These are phyloP conservation scores for Luvunga scandens DNA, from an alignment of 345 rosid genomes.

Conservation along the genomic window DNA sequence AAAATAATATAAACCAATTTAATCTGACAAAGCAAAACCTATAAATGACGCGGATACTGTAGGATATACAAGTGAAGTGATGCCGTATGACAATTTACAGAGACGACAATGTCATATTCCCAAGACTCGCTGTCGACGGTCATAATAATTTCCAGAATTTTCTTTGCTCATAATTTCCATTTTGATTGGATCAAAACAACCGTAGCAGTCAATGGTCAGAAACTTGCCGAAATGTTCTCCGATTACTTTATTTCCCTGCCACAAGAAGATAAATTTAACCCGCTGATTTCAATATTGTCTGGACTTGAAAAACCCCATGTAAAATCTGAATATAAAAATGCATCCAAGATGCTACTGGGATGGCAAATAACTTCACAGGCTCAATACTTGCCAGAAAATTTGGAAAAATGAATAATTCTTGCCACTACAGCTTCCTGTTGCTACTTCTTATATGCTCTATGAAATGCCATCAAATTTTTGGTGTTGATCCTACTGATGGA, in stretches of 20 bases:
- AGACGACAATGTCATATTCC: background rate
- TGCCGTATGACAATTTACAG: background rate
- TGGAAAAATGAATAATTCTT: background rate
- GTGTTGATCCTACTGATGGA: constrained; percentile 35
- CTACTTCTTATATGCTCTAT: background rate
- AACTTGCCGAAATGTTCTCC: background rate
- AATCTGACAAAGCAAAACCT: too few species aligned
- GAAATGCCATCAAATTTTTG: background rate
- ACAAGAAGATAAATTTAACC: background rate
- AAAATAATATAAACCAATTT: too few species aligned
- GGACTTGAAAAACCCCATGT: constrained; percentile 23
- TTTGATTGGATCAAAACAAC: background rate
- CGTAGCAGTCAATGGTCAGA: background rate
- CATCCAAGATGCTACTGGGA: constrained; percentile 1
- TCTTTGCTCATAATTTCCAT: background rate
- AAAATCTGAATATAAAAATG: constrained; percentile 16
- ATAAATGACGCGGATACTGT: too few species aligned
- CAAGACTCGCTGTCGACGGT: too few species aligned
- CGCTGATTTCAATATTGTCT: background rate
- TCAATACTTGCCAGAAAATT: background rate
- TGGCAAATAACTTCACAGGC: constrained; percentile 5
- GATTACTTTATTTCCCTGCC: background rate
- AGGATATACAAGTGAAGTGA: background rate
- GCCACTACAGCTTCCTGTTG: background rate
- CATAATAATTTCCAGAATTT: background rate